A percentile compares a stretch with the other conserved stretches of the same genome.
Evolutionary conservation across 345 rosid species (phyloP).

Genomic region (Leavenworthia alabamica): DNA sequence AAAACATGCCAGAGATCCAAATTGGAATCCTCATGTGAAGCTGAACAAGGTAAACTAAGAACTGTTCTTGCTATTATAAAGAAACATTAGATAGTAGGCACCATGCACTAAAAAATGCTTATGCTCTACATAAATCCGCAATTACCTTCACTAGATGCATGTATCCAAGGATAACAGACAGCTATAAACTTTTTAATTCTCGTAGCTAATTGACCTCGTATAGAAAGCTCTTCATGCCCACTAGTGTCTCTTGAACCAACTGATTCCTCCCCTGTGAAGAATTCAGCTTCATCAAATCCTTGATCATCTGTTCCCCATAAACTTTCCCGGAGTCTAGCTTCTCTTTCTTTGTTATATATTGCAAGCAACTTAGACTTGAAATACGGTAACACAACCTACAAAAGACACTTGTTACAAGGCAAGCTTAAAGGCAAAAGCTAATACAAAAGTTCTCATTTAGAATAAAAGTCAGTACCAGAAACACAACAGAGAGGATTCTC

Average conservation of each 20-base stretch:
- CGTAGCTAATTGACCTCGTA: conserved; percentile 46
- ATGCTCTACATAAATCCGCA: neutral
- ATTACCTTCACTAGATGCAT: conserved; percentile 90
- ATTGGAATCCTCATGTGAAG: neutral
- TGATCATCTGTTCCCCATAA: conserved; percentile 86
- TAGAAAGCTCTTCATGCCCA: conserved; percentile 44
- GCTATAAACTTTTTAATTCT: conserved; percentile 68
- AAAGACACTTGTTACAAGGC: conserved; percentile 1
- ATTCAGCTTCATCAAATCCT: conserved; percentile 49
- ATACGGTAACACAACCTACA: conserved; percentile 90
- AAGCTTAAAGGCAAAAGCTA: conserved; percentile 5
- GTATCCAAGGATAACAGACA: conserved; percentile 85
- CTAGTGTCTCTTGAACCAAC: conserved; percentile 37
- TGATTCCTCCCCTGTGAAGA: conserved; percentile 41
- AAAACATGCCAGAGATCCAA: neutral
- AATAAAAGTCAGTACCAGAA: conserved; percentile 55
- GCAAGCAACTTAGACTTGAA: conserved; percentile 83
- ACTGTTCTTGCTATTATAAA: neutral
- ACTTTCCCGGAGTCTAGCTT: conserved; percentile 88
- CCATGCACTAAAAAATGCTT: neutral
- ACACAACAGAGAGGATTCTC: conserved; percentile 78
- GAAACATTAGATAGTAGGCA: conserved; percentile 9
- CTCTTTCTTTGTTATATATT: conserved; percentile 85
- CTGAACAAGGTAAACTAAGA: conserved; percentile 1
- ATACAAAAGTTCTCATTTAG: neutral